Percentiles rank a stretch among this genome's conserved stretches.
These are phyloP conservation scores for Pythium dissotocum DNA, from an alignment of 352 stramenopile species.

Conservation along the genomic window DNA sequence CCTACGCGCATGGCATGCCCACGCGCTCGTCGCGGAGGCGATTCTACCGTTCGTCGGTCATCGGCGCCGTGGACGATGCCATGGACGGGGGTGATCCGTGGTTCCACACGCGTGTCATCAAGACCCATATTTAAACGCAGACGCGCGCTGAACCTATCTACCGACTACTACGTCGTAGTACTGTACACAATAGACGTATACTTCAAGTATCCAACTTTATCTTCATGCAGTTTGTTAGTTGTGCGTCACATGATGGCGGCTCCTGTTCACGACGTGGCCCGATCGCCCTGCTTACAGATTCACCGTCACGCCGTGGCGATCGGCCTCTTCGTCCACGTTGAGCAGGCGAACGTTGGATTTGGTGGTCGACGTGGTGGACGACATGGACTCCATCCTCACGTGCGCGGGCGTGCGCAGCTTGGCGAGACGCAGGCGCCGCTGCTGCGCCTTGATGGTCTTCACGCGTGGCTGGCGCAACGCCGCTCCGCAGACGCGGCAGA, in stretches of 20 bases:
- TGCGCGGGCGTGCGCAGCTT: constrained; percentile 52
- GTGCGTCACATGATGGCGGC: not conserved
- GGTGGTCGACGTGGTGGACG: constrained; percentile 62
- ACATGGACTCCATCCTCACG: constrained; percentile 32
- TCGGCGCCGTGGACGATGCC: constrained; percentile 26
- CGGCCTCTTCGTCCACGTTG: constrained; percentile 22
- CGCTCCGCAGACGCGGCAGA: constrained; percentile 70
- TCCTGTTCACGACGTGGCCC: no score
- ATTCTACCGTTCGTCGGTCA: constrained; percentile 45
- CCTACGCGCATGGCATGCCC: constrained; percentile 21
- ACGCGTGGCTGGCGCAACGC: constrained; percentile 54
- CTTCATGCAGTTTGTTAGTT: not conserved
- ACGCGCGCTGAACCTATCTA: constrained; percentile 6
- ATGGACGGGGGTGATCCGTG: constrained; percentile 20
- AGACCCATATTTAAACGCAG: constrained; percentile 31
- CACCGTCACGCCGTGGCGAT: constrained; percentile 23
- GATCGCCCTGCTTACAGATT: constrained; percentile 27
- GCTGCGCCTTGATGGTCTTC: constrained; percentile 64
- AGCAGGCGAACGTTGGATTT: constrained; percentile 59
- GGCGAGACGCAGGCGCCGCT: constrained; percentile 54
- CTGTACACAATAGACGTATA: constrained; percentile 30
- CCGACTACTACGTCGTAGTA: constrained; percentile 8
- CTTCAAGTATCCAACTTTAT: not conserved
- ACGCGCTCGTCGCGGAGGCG: constrained; percentile 40
- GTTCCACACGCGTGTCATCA: constrained; percentile 25